A percentile compares a stretch with the other conserved stretches of the same genome.
phyloP scores from a whole-genome alignment of 768 basidiomycete species.

The Suillus occidentalis region DNA sequence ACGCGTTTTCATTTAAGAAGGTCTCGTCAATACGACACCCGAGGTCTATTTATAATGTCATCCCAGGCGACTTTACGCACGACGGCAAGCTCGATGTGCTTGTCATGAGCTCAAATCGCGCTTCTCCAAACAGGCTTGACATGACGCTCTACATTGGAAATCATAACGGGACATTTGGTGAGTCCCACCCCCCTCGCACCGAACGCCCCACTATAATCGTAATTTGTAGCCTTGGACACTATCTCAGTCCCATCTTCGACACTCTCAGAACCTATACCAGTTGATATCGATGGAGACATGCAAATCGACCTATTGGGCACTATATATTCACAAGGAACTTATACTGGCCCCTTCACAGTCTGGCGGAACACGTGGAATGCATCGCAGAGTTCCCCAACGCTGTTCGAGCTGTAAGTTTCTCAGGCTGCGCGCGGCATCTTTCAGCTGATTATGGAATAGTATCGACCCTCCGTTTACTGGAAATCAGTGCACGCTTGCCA shows the following conservation, averaged over 20 bases:
- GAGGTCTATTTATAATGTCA: conserved; percentile 67
- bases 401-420: conserved; percentile 67
- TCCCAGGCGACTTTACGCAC: conserved; percentile 93
- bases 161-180: conserved; percentile 66
- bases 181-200: conserved; percentile 16
- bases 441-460: conserved; percentile 35
- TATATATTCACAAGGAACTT: conserved; percentile 39
- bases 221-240: conserved; percentile 31
- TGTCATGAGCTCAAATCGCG: conserved; percentile 68
- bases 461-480: conserved; percentile 60
- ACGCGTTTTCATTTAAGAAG: conserved; percentile 54
- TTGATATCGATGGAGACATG: conserved; percentile 88
- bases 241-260: conserved; percentile 63
- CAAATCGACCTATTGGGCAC: conserved; percentile 84
- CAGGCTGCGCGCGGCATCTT: neutral
- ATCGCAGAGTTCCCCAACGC: conserved; percentile 46
- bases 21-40: conserved; percentile 56
- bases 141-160: conserved; percentile 72
- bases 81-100: conserved; percentile 89
- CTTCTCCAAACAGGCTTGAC: conserved; percentile 49
- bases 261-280: conserved; percentile 76
- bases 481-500: conserved; percentile 70
- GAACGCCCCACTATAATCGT: neutral
- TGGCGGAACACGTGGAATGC: conserved; percentile 84
- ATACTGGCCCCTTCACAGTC: conserved; percentile 48